Conservation (phyloP, 2,329 filamentous ascomycete genomes). For the Pestalotiopsis sp. region DNA sequence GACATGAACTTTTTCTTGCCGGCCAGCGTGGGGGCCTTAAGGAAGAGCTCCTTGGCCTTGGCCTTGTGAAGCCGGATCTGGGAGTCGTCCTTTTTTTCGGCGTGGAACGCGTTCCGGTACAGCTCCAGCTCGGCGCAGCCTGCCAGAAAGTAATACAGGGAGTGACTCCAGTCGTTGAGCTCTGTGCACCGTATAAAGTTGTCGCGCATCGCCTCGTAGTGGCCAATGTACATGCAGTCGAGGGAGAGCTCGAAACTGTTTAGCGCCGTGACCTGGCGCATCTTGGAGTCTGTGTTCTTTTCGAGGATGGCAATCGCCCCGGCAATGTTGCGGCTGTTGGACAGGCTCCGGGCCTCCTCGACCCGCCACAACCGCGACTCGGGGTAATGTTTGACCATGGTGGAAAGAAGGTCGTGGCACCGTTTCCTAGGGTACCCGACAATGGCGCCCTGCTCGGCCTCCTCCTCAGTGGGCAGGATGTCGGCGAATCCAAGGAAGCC, state of each 20-base stretch:
- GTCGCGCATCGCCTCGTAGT: conserved; percentile 73
- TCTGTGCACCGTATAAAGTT: conserved; percentile 75
- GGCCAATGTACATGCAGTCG: conserved; percentile 75
- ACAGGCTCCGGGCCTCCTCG: conserved; percentile 80
- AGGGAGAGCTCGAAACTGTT: conserved; percentile 84
- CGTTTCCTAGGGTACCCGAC: conserved; percentile 73
- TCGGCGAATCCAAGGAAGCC: conserved; percentile 84
- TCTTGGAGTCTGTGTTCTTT: conserved; percentile 63
- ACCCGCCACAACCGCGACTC: conserved; percentile 83
- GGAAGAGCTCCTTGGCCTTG: conserved; percentile 69
- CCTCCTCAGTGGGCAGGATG: conserved; percentile 70
- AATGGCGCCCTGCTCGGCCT: conserved; percentile 55
- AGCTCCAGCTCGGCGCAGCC: conserved; percentile 78
- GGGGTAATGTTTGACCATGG: conserved; percentile 79
- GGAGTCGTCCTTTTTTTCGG: conserved; percentile 61
- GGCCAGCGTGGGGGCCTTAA: conserved; percentile 70
- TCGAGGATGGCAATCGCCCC: conserved; percentile 68
- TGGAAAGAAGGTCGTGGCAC: conserved; percentile 66
- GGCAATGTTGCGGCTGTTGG: conserved; percentile 66
- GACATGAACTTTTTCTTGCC: conserved; percentile 92
- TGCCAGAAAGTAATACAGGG: conserved; percentile 87
- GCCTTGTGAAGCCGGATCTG: conserved; percentile 57
- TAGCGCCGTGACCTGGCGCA: conserved; percentile 87
- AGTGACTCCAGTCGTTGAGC: conserved; percentile 89
- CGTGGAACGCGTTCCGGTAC: conserved; percentile 66